Evolutionary conservation across 805 yeast species (phyloP), one percentile per base, ranked within the genome.

Genomic region (Saccharomycopsis sp.): DNA sequence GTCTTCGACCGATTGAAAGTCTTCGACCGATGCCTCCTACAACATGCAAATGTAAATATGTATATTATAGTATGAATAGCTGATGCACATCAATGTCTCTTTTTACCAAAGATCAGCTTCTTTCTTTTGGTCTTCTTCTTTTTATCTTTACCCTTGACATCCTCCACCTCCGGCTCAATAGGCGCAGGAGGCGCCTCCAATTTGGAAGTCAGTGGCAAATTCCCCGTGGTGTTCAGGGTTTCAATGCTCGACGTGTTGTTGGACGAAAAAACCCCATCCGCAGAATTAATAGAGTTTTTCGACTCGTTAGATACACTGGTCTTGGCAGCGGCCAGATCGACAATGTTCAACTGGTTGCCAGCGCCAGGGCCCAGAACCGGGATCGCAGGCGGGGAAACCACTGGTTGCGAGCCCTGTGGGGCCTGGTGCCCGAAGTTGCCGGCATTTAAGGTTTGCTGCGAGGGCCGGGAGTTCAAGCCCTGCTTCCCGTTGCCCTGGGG

Each of bases 101-200:
- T 60, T 23, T 57, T 55, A 5, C 59, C 60, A 51, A 60, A 60
- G 54, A 60, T 54, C 5, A 51, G 46, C 57, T 55, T 57, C 63
- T 46, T 60, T 24, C 57, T 59, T 53, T 51, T 46, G 40, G 53
- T 57, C 52, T 57, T 55, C 16, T 51, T 54, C 52, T 51, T 54
- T 21, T 55, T 58, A 29, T 55, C 53, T 16, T 55, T 53, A 2
- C 21, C 37, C 41, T 55, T 55, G 37, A 34, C 44, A 40, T 16
- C 50, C 37, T 24, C 34, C 12, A 47, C 57, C n/a, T 46, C 46
- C 14, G 51, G 41, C 15, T 29, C 51, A 44, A 48, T 29, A 34
- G 44, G 40, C 3, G 53, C 51, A 18, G 46, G 29, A 12, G 50
- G 24, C 9, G 21, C 44, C 40, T 50, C 34, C 2, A 41, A 20